Base-by-base conservation (phyloP, 805 yeast genomes). In the Candida ulmi region DNA sequence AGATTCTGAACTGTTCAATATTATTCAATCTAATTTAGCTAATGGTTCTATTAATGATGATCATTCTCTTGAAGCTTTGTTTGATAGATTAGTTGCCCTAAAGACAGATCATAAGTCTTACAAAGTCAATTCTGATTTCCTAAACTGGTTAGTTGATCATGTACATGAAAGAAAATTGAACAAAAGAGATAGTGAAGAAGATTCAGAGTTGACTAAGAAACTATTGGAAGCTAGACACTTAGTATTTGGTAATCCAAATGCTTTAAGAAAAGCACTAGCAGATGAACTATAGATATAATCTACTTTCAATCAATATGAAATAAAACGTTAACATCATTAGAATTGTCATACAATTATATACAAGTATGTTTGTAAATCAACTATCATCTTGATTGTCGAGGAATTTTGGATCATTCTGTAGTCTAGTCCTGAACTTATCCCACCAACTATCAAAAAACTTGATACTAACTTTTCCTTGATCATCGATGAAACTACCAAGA, bases 401-500 rank as follows among this genome's bases (percentile, higher is more conserved):
- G 57, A 88, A 90, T 39, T 75, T 78, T 2, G 96, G 97, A 56
- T 91, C 95, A 44, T 83, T 84, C 11, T 76, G 71, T 43, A 93
- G 52, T 54, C 83, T 81, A 7, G 74, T 62, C 58, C 76, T 85
- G 63, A 93, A 91, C 61, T 88, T 90, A 47, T 74, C 80, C 99
- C 99, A 87, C 99, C 99, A 91, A 30, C 75, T 82, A 57, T 91
- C 95, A 53, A 91, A 91, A 32, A 79, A 83, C 54, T 82, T 85
- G 55, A 91, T 85, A 3, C 90, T 83, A 3, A 91, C 96, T 50
- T 79, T 86, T 3, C 95, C 95, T 17, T 74, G 68, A 5, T 66
- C 58, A 54, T 88, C 95, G 8, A 88, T 74, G 57, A 90, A 91
- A n/a, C 97, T 86, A 2, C 95, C 79, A 36, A 91, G 62, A 57